A percentile compares a stretch with the other conserved stretches of the same genome.
phyloP scores from a whole-genome alignment of 768 basidiomycete species.

The Hygrocybe coccinea region DNA sequence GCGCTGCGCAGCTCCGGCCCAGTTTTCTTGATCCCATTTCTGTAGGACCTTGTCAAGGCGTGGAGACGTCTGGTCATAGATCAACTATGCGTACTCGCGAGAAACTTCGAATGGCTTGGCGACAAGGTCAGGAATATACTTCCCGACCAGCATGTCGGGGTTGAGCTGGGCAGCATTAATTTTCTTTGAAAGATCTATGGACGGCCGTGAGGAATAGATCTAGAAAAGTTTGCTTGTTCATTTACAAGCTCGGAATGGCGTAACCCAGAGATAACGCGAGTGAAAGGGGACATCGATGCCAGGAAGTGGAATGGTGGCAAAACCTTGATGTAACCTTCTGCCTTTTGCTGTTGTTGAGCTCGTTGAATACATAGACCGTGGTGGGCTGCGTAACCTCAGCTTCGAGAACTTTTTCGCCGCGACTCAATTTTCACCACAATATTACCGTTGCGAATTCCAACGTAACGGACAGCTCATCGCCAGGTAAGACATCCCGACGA shows the following conservation, averaged over 20 bases:
- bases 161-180: conserved; percentile 88
- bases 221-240: conserved; percentile 30
- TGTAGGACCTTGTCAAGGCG: too few species aligned
- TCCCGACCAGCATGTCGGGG: conserved; percentile 89
- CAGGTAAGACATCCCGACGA: conserved; percentile 95
- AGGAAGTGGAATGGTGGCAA: conserved; percentile 90
- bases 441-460: conserved; percentile 88
- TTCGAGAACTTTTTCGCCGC: conserved; percentile 86
- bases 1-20: too few species aligned
- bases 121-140: conserved; percentile 97
- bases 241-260: conserved; percentile 95
- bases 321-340: conserved; percentile 85
- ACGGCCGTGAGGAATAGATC: too few species aligned
- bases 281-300: conserved; percentile 99
- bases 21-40: too few species aligned
- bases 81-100: too few species aligned
- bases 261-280: conserved; percentile 97
- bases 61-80: too few species aligned
- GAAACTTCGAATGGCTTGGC: too few species aligned
- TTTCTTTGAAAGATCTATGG: conserved; percentile 98
- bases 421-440: too few species aligned
- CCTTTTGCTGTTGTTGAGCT: conserved; percentile 70
- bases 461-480: conserved; percentile 78
- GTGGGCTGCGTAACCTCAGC: conserved; percentile 90
- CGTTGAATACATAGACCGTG: conserved; percentile 90